Percentiles rank a stretch among this genome's conserved stretches.
phyloP scores from a whole-genome alignment of 371 early-diverging fungal species.

The Mucor lusitanicus region DNA sequence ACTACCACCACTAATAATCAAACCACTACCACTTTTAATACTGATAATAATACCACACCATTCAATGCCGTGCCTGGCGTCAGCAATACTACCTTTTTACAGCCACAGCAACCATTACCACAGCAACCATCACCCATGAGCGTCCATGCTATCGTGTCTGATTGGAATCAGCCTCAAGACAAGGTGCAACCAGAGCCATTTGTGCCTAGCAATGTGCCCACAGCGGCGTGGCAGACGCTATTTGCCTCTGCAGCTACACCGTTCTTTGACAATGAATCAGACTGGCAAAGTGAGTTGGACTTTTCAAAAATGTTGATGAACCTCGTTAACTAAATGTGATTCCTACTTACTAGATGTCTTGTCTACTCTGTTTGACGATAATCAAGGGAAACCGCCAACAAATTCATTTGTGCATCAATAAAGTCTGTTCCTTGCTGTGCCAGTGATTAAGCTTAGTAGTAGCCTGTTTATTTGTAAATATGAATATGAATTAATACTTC shows the following conservation, averaged over 20 bases:
- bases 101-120: not conserved
- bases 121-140: slow-evolving; percentile 28
- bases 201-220: slow-evolving; percentile 11
- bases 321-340: not conserved
- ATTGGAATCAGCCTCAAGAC: slow-evolving; percentile 10
- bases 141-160: slow-evolving; percentile 27
- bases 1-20: not conserved
- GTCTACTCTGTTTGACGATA: slow-evolving; percentile 21
- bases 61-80: not conserved
- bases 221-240: slow-evolving; percentile 24
- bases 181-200: not conserved
- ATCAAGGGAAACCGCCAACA: not conserved
- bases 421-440: not conserved
- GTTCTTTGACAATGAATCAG: slow-evolving; percentile 19
- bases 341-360: slow-evolving; percentile 2
- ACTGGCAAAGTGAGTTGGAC: slow-evolving; percentile 21
- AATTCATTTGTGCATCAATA: slow-evolving; percentile 2
- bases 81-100: not conserved
- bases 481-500: no score
- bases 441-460: no score
- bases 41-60: not conserved
- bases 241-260: slow-evolving; percentile 31
- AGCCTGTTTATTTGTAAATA: no score
- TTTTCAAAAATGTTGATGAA: not conserved
- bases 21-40: not conserved